Conservation (phyloP, 225 moss, liverwort and hornwort genomes). For the Asterella californica region DNA sequence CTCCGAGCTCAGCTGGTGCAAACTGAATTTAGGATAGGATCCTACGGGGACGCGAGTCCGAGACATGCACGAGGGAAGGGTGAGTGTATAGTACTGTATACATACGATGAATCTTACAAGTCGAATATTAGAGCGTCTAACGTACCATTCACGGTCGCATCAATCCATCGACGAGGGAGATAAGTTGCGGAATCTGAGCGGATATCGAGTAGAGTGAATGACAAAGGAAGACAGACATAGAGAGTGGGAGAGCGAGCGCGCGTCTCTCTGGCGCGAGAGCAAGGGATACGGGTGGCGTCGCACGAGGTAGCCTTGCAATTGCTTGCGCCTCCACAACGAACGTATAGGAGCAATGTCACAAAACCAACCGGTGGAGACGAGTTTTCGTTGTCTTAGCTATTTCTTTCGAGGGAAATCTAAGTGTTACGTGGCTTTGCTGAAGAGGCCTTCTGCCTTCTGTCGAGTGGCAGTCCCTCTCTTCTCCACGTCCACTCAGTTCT, state of each 20-base stretch:
- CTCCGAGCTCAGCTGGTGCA: too few species aligned
- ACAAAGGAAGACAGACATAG: neutral
- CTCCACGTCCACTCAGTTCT: neutral
- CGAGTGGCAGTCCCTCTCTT: neutral
- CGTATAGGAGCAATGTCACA: slow-evolving; percentile 6
- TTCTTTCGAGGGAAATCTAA: slow-evolving; percentile 17
- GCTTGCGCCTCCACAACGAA: too few species aligned
- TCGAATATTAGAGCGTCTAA: neutral
- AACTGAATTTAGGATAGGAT: too few species aligned
- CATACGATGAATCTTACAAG: too few species aligned
- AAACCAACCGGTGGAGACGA: slow-evolving; percentile 12
- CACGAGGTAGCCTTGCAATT: neutral
- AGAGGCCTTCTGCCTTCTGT: neutral
- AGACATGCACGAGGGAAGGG: too few species aligned
- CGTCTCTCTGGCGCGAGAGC: neutral
- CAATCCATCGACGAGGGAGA: neutral
- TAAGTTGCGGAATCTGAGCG: neutral
- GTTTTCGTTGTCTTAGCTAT: slow-evolving; percentile 13
- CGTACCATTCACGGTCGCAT: neutral
- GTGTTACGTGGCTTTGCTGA: neutral
- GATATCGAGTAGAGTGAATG: neutral
- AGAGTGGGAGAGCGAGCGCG: neutral
- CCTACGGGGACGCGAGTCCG: too few species aligned
- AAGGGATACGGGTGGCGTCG: neutral
- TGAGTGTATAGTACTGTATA: too few species aligned